These are phyloP conservation scores for Styphnolobium japonicum DNA, from an alignment of 306 rosid species.

Conservation along the genomic window DNA sequence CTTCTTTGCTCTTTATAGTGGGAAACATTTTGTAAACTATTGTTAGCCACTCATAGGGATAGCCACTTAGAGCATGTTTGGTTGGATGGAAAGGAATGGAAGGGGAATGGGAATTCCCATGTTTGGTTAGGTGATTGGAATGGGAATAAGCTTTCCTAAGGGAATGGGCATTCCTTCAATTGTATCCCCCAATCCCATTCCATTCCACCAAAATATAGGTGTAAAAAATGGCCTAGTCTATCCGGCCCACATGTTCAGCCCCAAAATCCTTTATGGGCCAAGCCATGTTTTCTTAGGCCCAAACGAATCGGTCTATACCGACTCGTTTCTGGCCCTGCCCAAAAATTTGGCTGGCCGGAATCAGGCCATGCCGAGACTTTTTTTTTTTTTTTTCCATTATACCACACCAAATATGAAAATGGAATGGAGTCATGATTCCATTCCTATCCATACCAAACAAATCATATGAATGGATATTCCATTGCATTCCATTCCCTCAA, in stretches of 20 bases:
- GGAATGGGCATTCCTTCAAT: background rate
- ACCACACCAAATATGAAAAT: background rate
- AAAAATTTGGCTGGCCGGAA: background rate
- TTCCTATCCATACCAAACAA: background rate
- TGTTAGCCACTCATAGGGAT: too few species aligned
- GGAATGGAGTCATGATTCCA: background rate
- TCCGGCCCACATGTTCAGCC: background rate
- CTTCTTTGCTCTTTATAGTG: too few species aligned
- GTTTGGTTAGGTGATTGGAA: background rate
- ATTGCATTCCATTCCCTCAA: background rate
- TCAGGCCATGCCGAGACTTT: background rate
- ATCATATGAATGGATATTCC: background rate
- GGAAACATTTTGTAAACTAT: too few species aligned
- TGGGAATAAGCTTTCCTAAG: background rate
- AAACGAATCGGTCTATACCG: too few species aligned
- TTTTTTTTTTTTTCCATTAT: background rate
- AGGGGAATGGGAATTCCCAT: too few species aligned
- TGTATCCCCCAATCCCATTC: background rate
- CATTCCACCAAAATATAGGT: background rate
- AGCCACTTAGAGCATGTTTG: too few species aligned
- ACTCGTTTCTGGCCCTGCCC: too few species aligned
- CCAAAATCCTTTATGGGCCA: background rate
- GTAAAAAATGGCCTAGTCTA: background rate
- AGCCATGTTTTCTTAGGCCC: background rate
- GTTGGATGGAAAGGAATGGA: too few species aligned